Evolutionary conservation across 106 monocot genomes (phyloP).

Genomic region (Acorus gramineus): DNA sequence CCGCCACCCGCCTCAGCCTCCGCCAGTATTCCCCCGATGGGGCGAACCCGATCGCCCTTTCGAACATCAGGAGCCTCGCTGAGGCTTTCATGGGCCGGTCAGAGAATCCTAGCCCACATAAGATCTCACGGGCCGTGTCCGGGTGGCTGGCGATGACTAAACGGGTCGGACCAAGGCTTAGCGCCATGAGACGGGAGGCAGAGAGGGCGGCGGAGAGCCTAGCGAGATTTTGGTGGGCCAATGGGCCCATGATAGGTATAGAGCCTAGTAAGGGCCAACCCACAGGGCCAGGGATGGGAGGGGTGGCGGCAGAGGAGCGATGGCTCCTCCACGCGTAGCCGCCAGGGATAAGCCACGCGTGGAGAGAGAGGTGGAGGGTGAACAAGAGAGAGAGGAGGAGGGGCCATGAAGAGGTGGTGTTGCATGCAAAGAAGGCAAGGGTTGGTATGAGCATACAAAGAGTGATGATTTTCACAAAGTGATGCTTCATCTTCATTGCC

Average conservation of each 20-base stretch:
- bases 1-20: slow-evolving; percentile 36
- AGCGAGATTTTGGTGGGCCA: slow-evolving; percentile 51
- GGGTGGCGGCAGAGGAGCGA: no score
- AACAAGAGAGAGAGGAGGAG: slow-evolving; percentile 13
- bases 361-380: slow-evolving; percentile 10
- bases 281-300: slow-evolving; percentile 22
- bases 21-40: slow-evolving; percentile 61
- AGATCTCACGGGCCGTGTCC: slow-evolving; percentile 50
- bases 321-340: slow-evolving; percentile 34
- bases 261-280: slow-evolving; percentile 53
- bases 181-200: slow-evolving; percentile 37
- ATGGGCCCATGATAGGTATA: slow-evolving; percentile 33
- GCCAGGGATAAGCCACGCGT: slow-evolving; percentile 22
- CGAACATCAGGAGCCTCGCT: slow-evolving; percentile 49
- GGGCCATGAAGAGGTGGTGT: slow-evolving; percentile 5
- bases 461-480: no score
- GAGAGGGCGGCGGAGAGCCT: slow-evolving; percentile 12
- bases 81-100: slow-evolving; percentile 45
- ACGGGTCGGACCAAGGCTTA: slow-evolving; percentile 45
- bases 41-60: slow-evolving; percentile 63
- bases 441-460: not conserved
- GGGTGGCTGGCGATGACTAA: slow-evolving; percentile 43
- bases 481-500: no score
- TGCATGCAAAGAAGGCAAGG: slow-evolving; percentile 6
- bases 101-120: slow-evolving; percentile 28